Conservation (phyloP, 169 alveolate genomes). For the Eimeria maxima region DNA sequence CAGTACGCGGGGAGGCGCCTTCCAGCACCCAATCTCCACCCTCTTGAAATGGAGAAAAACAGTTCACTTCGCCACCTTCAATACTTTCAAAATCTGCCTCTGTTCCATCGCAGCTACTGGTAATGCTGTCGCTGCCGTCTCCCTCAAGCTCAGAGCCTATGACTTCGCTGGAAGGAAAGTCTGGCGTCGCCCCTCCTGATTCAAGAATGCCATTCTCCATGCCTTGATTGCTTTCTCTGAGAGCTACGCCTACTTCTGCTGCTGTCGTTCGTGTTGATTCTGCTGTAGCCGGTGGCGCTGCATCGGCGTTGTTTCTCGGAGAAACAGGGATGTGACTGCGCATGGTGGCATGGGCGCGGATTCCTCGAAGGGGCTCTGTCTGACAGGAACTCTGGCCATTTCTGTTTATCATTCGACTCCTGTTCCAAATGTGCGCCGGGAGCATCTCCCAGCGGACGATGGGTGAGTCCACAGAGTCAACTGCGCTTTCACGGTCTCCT, state of each 20-base stretch:
- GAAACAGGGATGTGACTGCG: background rate
- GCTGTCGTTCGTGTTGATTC: background rate
- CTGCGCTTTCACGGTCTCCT: background rate
- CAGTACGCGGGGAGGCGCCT: background rate
- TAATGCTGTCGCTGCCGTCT: background rate
- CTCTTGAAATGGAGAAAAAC: background rate
- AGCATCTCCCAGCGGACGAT: constrained; percentile 44
- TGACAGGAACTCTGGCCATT: background rate
- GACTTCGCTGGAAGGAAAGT: background rate
- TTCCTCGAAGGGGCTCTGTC: constrained; percentile 28
- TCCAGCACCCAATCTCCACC: constrained; percentile 23
- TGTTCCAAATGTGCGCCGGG: background rate
- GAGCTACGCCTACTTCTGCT: background rate
- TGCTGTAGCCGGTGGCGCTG: background rate
- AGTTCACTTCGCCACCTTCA: background rate
- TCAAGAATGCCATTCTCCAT: background rate
- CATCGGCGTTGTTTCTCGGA: background rate
- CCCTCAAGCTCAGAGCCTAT: background rate
- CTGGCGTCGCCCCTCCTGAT: background rate
- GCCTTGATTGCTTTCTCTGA: background rate
- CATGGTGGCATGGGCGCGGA: background rate
- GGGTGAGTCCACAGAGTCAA: background rate
- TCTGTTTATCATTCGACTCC: background rate
- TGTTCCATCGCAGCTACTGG: background rate
- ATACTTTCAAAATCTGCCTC: background rate